phyloP scores from a whole-genome alignment of 2,329 filamentous ascomycete genomes.

The Fusarium dlaminii region DNA sequence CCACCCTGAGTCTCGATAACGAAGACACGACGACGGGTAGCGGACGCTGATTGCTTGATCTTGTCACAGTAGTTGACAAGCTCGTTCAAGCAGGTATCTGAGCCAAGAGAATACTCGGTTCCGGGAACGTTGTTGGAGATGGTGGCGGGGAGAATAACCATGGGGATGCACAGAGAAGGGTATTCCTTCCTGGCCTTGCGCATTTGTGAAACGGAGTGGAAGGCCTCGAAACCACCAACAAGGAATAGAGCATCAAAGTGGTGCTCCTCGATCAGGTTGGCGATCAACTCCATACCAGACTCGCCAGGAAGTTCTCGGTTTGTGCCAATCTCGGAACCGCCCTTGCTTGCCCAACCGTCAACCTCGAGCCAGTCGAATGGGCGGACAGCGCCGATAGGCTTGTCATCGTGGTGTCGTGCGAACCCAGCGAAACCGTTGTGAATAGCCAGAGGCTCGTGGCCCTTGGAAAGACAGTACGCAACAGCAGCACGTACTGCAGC shows the following conservation, averaged over 20 bases:
- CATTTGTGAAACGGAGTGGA: constrained; percentile 89
- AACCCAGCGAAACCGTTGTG: constrained; percentile 98
- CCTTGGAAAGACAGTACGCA: constrained; percentile 88
- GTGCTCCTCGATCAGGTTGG: constrained; percentile 84
- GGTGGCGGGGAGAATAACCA: constrained; percentile 92
- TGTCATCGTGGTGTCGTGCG: constrained; percentile 86
- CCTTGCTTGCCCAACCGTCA: constrained; percentile 94
- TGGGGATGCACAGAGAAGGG: constrained; percentile 89
- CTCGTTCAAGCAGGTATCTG: constrained; percentile 95
- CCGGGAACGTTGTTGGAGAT: constrained; percentile 99
- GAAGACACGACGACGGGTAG: constrained; percentile 91
- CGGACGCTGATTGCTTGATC: constrained; percentile 95
- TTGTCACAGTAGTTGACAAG: constrained; percentile 96
- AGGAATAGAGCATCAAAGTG: constrained; percentile 92
- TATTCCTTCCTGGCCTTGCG: constrained; percentile 81
- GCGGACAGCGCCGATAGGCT: constrained; percentile 83
- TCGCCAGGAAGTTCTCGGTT: constrained; percentile 93
- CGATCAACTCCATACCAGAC: constrained; percentile 82
- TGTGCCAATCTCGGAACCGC: constrained; percentile 96
- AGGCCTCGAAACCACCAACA: constrained; percentile 95
- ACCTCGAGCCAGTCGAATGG: constrained; percentile 93
- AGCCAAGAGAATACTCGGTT: constrained; percentile 95
- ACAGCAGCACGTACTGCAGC: constrained; percentile 93
- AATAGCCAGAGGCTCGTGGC: constrained; percentile 92
- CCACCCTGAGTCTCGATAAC: constrained; percentile 98